These are phyloP conservation scores for Geotrichum australiense DNA, from an alignment of 1,139 yeast species.

Conservation along the genomic window DNA sequence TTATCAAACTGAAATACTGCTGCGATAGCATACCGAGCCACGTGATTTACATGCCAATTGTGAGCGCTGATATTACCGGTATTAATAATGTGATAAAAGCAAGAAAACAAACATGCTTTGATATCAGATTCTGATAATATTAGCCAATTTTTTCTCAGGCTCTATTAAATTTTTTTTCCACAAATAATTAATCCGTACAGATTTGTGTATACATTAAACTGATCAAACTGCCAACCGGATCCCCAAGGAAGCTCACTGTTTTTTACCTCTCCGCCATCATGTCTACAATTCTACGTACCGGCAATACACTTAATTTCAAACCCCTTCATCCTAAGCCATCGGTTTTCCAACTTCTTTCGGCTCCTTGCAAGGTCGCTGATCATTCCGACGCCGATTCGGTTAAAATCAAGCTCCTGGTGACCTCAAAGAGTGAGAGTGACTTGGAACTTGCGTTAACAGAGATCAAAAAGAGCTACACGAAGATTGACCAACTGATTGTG, in stretches of 20 bases:
- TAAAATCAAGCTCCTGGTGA: constrained; percentile 27
- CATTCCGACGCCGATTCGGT: constrained; percentile 6
- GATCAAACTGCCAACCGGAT: too few species aligned
- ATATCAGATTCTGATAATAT: too few species aligned
- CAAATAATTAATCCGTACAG: too few species aligned
- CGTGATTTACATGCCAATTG: too few species aligned
- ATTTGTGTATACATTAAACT: too few species aligned
- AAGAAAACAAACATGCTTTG: too few species aligned
- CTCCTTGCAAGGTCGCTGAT: constrained; percentile 4
- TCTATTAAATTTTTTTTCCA: too few species aligned
- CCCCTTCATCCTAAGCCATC: constrained; percentile 11
- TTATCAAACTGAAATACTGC: too few species aligned
- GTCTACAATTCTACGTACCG: constrained; percentile 19
- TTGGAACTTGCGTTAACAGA: constrained; percentile 7
- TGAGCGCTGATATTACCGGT: too few species aligned
- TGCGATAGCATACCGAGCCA: too few species aligned
- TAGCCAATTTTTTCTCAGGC: too few species aligned
- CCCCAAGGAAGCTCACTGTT: constrained; percentile 1
- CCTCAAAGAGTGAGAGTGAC: constrained; percentile 4
- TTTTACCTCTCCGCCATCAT: constrained; percentile 12
- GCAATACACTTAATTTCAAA: constrained; percentile 21
- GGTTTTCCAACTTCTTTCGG: constrained; percentile 2
- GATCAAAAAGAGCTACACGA: constrained; percentile 3
- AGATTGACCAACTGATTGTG: constrained; percentile 23
- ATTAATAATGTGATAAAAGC: too few species aligned